Evolutionary conservation across 768 basidiomycete genomes (phyloP), one percentile per base, ranked within the genome.

Genomic region (Roridomyces roridus): DNA sequence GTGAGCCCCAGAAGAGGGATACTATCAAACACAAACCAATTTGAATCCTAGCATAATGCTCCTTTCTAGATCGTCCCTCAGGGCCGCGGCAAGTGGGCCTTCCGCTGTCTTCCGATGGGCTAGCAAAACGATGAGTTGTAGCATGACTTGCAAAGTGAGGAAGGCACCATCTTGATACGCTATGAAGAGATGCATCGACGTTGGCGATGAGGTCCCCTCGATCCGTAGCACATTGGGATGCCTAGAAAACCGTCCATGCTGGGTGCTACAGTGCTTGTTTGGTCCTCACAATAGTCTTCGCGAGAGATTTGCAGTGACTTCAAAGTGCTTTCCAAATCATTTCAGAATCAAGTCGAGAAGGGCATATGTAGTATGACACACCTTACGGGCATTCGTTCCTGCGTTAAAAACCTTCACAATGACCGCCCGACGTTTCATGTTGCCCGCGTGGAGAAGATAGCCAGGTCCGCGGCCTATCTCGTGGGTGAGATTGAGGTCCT

Each of bases 81-180:
- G 34, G 1, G 54, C 54, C 4, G 8, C 14, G n/a, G 54, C 46
- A 6, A 55, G 54, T 10, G 54, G 46, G n/a, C 46, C 40, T 36
- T 47, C 29, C 17, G 54, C 40, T 7, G n/a, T 47, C 18, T 48
- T 41, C 46, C 46, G 48, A 20, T 36, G 28, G 26, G 31, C 54
- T 55, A 17, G 18, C 24, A 4, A 11, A n/a, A 35, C 5, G 29
- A 8, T 6, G 5, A 1, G 2, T 40, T 21, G 24, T 4, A 18
- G 8, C 9, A 3, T 12, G 31, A 7, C 15, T 4, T 9, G 2
- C 20, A 25, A 5, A 0, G n/a, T 2, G 24, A 11, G 29, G 17
- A 4, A 1, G 7, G 6, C 15, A 54, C 52, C 36, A 14, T 40
- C 31, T 41, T 54, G 44, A 31, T 46, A n/a, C n/a, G n/a, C n/a